Base-by-base conservation (phyloP, 148 eudicot species). In the Linanthus parryae region DNA sequence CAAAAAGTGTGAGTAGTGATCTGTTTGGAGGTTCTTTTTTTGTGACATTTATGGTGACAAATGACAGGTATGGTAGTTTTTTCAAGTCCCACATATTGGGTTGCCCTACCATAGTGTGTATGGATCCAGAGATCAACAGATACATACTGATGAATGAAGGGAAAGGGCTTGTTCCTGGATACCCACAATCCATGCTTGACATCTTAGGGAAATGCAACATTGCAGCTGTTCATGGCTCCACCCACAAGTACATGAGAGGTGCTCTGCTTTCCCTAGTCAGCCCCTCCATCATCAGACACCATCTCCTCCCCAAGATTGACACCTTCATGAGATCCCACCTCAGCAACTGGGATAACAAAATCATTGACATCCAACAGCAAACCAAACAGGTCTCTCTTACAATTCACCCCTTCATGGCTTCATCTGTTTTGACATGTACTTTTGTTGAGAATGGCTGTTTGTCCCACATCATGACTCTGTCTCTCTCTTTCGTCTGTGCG, bases 241-340 rank as follows among this genome's bases (percentile, higher is more conserved):
- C 83, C 2, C 98, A 92, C 72, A 92, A 84, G 84, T 65, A 81
- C 75, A 87, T 92, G 98, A 84, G 96, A 52, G 96, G 90, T 46
- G 96, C 98, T 16, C 69, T 92, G 57, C 76, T 87, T 20, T 61
- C 90, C 27, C 85, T 92, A 4, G 72, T 92, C 6, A 77, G 79
- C 64, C 98, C 94, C 41, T 64, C 85, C 36, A 82, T 87, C 85
- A 81, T 92, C 61, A 75, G 67, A 52, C 56, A 60, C 25, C 89
- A 75, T 14, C 83, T 92, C 41, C 62, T 92, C 42, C 96, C 96
- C 5, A 87, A 75, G 64, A 77, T 92, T 56, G 98, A 92, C 44
- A 31, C 45, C 8, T 92, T 87, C 83, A 75, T 92, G 83, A 71
- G 94, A 79, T 81, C 74, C 63, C 98, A 92, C 59, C 78, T 87